A percentile compares a stretch with the other conserved stretches of the same genome.
Conservation (phyloP, 306 rosid species). For the Urtica urens region DNA sequence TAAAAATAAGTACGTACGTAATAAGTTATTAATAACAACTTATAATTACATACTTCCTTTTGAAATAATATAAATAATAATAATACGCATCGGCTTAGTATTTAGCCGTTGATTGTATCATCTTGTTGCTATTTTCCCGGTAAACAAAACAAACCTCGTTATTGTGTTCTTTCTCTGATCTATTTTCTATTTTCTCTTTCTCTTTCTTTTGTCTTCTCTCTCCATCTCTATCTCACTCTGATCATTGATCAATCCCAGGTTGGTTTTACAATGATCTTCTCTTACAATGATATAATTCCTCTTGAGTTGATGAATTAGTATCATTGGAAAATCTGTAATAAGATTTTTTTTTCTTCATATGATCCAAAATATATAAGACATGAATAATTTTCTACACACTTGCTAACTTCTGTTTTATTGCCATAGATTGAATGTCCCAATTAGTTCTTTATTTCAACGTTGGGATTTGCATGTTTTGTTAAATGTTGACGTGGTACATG, state of each 20-base stretch:
- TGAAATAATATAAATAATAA: no score
- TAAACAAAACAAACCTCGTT: neutral
- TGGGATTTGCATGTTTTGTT: neutral
- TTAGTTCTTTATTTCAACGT: no score
- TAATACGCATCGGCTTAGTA: no score
- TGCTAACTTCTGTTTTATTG: no score
- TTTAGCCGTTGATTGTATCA: no score
- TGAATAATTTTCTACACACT: neutral
- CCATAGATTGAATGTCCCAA: no score
- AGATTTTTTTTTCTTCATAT: neutral
- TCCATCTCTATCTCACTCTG: neutral
- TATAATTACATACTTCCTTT: no score
- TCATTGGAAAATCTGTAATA: neutral
- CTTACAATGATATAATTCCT: neutral
- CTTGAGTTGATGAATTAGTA: neutral
- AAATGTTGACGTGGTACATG: constrained; percentile 10
- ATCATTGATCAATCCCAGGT: constrained; percentile 6
- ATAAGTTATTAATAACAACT: no score
- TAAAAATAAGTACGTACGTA: no score
- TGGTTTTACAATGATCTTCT: neutral
- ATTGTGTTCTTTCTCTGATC: neutral
- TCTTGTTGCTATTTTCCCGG: neutral
- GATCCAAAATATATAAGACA: no score
- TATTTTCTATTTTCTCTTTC: neutral
- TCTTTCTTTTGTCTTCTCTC: neutral